A percentile compares a stretch with the other conserved stretches of the same genome.
phyloP scores from a whole-genome alignment of 2,329 filamentous ascomycete genomes.

The Colletotrichum simmondsii region DNA sequence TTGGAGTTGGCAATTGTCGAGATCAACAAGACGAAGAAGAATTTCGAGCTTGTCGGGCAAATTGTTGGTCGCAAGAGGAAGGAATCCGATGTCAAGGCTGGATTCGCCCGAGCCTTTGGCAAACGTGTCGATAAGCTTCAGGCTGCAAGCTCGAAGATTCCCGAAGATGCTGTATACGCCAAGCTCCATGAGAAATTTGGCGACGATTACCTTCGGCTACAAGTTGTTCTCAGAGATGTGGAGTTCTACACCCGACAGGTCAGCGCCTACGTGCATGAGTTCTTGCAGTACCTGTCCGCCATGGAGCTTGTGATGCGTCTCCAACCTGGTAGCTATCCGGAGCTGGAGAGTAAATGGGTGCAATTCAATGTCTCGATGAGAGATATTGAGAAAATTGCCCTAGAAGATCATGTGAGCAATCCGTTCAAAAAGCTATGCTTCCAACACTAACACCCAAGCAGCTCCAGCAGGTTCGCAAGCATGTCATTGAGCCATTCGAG shows the following conservation, averaged over 20 bases:
- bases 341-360: constrained; percentile 94
- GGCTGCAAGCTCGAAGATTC: constrained; percentile 67
- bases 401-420: constrained; percentile 82
- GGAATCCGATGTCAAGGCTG: constrained; percentile 87
- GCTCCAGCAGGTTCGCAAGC: constrained; percentile 76
- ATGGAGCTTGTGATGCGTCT: constrained; percentile 85
- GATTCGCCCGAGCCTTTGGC: constrained; percentile 88
- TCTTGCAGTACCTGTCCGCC: constrained; percentile 81
- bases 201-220: constrained; percentile 90
- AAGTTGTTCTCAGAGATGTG: constrained; percentile 93
- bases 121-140: constrained; percentile 87
- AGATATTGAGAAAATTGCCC: constrained; percentile 83
- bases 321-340: constrained; percentile 78
- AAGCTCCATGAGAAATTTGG: constrained; percentile 87
- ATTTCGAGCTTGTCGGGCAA: constrained; percentile 90
- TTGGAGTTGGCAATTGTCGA: constrained; percentile 78
- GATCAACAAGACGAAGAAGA: constrained; percentile 96
- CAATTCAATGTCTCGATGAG: constrained; percentile 88
- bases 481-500: constrained; percentile 87
- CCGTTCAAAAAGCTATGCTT: neutral
- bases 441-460: constrained; percentile 38
- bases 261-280: constrained; percentile 81
- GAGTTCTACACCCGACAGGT: constrained; percentile 90
- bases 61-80: constrained; percentile 88
- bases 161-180: constrained; percentile 85